These are phyloP conservation scores for Chloris gayana DNA, from an alignment of 176 grass and related monocot genomes.

Conservation along the genomic window DNA sequence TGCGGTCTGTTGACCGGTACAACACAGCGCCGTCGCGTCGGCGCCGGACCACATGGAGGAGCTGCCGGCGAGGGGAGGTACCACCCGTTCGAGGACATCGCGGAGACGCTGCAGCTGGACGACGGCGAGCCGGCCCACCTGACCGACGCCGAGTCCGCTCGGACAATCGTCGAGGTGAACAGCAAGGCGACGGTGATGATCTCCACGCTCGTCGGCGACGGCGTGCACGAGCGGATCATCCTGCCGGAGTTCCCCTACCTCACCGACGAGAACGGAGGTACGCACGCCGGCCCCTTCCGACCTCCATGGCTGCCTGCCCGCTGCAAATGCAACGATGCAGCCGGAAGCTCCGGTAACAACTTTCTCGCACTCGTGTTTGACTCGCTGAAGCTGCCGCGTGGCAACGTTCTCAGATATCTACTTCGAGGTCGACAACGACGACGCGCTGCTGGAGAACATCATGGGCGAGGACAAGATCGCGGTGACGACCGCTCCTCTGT, in stretches of 20 bases:
- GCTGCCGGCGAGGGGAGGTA: conserved; percentile 41
- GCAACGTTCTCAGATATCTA: conserved; percentile 87
- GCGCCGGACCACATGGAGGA: conserved; percentile 48
- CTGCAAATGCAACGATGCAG: conserved; percentile 22
- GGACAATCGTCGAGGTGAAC: conserved; percentile 90
- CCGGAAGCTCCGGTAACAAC: conserved; percentile 6
- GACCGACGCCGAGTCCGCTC: conserved; percentile 69
- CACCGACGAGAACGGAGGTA: conserved; percentile 96
- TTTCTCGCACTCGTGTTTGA: conserved; percentile 1
- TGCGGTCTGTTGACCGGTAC: neutral
- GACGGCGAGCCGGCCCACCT: conserved; percentile 50
- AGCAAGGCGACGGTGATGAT: conserved; percentile 79
- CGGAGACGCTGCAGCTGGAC: conserved; percentile 25
- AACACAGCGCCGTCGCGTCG: conserved; percentile 31
- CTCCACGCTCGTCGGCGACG: conserved; percentile 54
- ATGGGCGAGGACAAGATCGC: conserved; percentile 76
- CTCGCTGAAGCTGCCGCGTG: conserved; percentile 39
- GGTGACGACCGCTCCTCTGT: conserved; percentile 57
- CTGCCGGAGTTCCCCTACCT: conserved; percentile 73
- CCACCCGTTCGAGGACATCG: conserved; percentile 83
- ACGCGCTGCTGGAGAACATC: conserved; percentile 60
- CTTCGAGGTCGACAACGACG: conserved; percentile 84
- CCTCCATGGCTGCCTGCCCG: neutral
- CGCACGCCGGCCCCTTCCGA: neutral
- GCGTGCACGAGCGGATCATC: conserved; percentile 65